A percentile compares a stretch with the other conserved stretches of the same genome.
phyloP scores from a whole-genome alignment of 2,329 filamentous ascomycete species.

The Dendryphion nanum region DNA sequence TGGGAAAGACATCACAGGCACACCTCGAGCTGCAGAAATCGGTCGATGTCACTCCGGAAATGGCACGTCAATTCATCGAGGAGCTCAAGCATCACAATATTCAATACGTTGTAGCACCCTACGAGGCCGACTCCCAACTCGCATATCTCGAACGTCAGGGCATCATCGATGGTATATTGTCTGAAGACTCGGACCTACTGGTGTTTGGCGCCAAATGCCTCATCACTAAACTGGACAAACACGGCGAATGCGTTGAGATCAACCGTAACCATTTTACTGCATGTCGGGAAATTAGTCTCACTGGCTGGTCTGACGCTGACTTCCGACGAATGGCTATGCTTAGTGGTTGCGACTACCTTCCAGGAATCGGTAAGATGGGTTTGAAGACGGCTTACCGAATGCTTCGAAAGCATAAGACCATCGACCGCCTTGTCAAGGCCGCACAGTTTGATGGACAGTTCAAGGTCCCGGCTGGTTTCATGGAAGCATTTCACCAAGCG shows the following conservation, averaged over 20 bases:
- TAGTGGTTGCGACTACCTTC: constrained; percentile 94
- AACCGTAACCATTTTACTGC: constrained; percentile 85
- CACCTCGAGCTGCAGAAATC: constrained; percentile 89
- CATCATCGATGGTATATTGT: constrained; percentile 81
- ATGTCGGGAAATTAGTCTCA: constrained; percentile 82
- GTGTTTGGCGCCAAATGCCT: constrained; percentile 92
- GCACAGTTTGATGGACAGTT: constrained; percentile 88
- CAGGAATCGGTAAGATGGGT: constrained; percentile 79
- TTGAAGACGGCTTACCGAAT: constrained; percentile 91
- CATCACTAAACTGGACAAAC: constrained; percentile 90
- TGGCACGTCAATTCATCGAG: constrained; percentile 89
- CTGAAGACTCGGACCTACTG: constrained; percentile 92
- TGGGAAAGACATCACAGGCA: constrained; percentile 78
- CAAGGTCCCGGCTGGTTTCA: constrained; percentile 75
- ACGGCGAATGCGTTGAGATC: constrained; percentile 90
- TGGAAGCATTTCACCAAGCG: constrained; percentile 78
- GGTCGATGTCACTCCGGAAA: constrained; percentile 91
- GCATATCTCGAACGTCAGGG: constrained; percentile 89
- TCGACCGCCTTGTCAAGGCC: constrained; percentile 78
- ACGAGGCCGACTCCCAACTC: constrained; percentile 96
- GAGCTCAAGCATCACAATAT: constrained; percentile 79
- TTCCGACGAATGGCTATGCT: constrained; percentile 96
- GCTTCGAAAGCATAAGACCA: constrained; percentile 83
- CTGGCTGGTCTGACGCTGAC: constrained; percentile 87
- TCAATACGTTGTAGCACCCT: constrained; percentile 90